Conservation (phyloP, 148 eudicot species). For the Rhododendron ferrugineum region DNA sequence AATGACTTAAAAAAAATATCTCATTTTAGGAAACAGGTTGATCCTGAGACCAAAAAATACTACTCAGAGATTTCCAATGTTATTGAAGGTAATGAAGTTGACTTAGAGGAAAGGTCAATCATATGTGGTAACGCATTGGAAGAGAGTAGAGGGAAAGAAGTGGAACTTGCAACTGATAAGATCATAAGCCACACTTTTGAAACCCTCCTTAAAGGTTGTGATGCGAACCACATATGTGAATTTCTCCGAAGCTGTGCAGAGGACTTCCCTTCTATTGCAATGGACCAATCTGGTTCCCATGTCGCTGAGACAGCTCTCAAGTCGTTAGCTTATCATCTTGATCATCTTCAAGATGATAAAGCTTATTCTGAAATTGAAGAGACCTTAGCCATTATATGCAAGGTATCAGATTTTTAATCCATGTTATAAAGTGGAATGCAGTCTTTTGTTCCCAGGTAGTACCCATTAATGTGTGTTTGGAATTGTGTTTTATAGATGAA, state of each 20-base stretch:
- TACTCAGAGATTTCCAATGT: conserved; percentile 69
- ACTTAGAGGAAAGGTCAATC: conserved; percentile 57
- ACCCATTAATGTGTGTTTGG: not conserved
- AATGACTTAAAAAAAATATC: conserved; percentile 7
- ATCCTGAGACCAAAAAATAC: conserved; percentile 82
- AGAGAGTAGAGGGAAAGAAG: conserved; percentile 85
- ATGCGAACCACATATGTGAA: conserved; percentile 63
- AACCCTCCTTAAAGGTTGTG: conserved; percentile 73
- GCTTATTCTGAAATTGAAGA: conserved; percentile 49
- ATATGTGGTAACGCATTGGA: conserved; percentile 88
- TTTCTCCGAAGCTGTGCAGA: conserved; percentile 71
- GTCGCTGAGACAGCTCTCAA: conserved; percentile 90
- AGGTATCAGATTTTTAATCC: conserved; percentile 36
- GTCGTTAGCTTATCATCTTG: conserved; percentile 56
- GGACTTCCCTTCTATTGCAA: conserved; percentile 56
- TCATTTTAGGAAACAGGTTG: conserved; percentile 65
- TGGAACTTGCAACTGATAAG: conserved; percentile 81
- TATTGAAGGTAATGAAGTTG: conserved; percentile 63
- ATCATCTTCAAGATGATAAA: conserved; percentile 44
- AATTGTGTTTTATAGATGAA: not conserved
- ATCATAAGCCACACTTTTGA: conserved; percentile 79
- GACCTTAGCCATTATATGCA: conserved; percentile 55
- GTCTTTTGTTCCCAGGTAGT: not conserved
- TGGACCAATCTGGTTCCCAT: conserved; percentile 84
- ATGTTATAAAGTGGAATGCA: not conserved